A percentile compares a stretch with the other conserved stretches of the same genome.
These are phyloP conservation scores for Pugionium cornutum DNA, from an alignment of 345 rosid species.

Conservation along the genomic window DNA sequence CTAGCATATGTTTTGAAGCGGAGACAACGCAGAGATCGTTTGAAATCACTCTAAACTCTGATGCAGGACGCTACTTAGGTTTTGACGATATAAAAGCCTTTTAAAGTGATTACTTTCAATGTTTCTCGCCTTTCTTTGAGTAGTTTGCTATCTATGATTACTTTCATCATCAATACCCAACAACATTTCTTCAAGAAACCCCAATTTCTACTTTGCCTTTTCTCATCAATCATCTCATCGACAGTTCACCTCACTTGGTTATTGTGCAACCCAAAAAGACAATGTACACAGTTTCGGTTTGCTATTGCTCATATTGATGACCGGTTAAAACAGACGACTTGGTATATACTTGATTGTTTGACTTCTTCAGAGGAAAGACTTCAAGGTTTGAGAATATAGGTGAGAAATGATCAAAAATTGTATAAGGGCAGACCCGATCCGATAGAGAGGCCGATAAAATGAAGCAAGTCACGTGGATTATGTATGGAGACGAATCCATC, in stretches of 20 bases:
- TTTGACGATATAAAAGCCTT: not conserved
- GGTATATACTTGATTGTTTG: constrained; percentile 40
- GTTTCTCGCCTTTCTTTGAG: not conserved
- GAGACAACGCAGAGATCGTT: not conserved
- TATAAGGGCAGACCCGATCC: no score
- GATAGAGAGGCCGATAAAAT: no score
- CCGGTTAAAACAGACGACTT: constrained; percentile 55
- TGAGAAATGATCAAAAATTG: no score
- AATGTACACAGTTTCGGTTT: constrained; percentile 72
- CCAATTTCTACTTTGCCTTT: no score
- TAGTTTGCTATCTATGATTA: no score
- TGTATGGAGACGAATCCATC: no score
- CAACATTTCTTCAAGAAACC: no score
- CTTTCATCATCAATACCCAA: no score
- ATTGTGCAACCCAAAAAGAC: constrained; percentile 24
- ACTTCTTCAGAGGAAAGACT: constrained; percentile 44
- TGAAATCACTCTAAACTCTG: not conserved
- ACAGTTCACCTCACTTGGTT: no score
- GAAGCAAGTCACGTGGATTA: no score
- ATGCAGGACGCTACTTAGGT: not conserved
- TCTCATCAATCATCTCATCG: no score
- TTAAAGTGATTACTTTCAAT: not conserved
- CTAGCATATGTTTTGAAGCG: not conserved
- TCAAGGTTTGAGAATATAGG: constrained; percentile 12
- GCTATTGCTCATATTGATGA: constrained; percentile 67